Conservation (phyloP, 768 basidiomycete genomes). For the Imleria badia region DNA sequence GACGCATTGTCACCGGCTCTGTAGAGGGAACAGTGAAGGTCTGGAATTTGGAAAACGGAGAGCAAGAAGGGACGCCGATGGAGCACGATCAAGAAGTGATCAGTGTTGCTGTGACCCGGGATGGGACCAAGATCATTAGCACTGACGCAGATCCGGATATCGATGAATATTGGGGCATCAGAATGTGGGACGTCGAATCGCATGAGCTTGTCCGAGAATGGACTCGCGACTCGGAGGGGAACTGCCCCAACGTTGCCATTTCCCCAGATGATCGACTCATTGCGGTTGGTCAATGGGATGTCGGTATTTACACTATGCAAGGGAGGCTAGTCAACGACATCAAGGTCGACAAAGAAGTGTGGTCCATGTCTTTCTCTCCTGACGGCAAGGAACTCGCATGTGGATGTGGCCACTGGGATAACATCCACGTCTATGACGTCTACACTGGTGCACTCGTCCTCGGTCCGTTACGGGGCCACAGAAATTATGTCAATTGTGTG, state of each 20-base stretch:
- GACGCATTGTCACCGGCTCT: too few species aligned
- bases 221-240: background rate
- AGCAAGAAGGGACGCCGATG: too few species aligned
- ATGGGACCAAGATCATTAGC: too few species aligned
- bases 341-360: accelerated
- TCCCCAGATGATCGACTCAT: conserved; percentile 2
- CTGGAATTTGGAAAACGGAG: too few species aligned
- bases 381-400: conserved; percentile 1
- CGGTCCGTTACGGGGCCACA: background rate
- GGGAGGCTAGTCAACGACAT: background rate
- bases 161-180: too few species aligned
- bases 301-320: background rate
- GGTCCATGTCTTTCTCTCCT: background rate
- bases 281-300: background rate
- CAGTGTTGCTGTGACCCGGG: too few species aligned
- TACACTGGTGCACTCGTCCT: background rate
- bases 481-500: background rate
- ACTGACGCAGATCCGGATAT: too few species aligned
- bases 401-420: too few species aligned
- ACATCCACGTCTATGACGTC: background rate
- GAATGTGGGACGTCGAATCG: background rate
- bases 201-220: background rate
- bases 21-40: too few species aligned
- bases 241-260: background rate
- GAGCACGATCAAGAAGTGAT: too few species aligned